Percentiles rank a stretch among this genome's conserved stretches.
phyloP scores from a whole-genome alignment of 805 yeast genomes.

The Sugiyamaella chiloensis region DNA sequence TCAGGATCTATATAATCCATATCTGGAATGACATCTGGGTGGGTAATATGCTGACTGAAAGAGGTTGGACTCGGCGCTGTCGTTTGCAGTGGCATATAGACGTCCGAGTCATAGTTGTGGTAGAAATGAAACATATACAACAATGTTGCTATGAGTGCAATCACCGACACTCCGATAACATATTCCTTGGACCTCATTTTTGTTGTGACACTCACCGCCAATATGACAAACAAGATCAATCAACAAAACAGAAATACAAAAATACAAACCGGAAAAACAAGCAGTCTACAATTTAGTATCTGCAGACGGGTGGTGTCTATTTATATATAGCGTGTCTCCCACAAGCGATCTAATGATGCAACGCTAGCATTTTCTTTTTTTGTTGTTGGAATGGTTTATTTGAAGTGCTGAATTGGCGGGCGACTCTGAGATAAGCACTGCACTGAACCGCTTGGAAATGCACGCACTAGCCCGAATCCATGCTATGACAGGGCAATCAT shows the following conservation, averaged over 20 bases:
- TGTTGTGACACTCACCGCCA: not conserved
- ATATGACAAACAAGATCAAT: not conserved
- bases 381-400: too few relatives aligned
- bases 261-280: not conserved
- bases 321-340: not conserved
- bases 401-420: too few relatives aligned
- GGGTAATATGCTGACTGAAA: not conserved
- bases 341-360: not conserved
- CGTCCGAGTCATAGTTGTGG: too few relatives aligned
- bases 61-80: not conserved
- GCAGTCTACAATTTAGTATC: not conserved
- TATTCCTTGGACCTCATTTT: not conserved
- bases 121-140: not conserved
- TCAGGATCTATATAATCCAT: slow-evolving; percentile 1
- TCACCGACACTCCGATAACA: not conserved
- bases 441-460: too few relatives aligned
- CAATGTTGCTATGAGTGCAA: not conserved
- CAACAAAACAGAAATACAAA: not conserved
- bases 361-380: too few relatives aligned
- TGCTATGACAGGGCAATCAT: too few relatives aligned
- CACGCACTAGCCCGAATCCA: too few relatives aligned
- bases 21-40: not conserved
- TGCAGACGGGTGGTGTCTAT: not conserved
- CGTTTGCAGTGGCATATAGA: not conserved
- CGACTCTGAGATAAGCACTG: too few relatives aligned